A percentile compares a stretch with the other conserved stretches of the same genome.
Evolutionary conservation across 257 asterid species (phyloP).

Genomic region (Phtheirospermum japonicum): DNA sequence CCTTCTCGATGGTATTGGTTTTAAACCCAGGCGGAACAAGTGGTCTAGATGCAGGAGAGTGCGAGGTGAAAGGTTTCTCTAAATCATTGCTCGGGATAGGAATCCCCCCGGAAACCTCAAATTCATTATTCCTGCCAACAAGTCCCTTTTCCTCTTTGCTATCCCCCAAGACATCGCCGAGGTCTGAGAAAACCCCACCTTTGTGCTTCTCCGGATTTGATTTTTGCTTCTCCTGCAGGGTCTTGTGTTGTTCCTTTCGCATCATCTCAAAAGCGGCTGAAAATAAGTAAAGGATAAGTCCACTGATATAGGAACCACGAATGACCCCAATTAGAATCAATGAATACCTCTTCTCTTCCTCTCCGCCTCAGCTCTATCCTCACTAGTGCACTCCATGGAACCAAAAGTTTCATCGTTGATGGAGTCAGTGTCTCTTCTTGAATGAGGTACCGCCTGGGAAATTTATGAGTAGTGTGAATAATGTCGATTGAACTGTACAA

Average conservation of each 20-base stretch:
- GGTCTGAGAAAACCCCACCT: constrained; percentile 42
- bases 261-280: constrained; percentile 88
- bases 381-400: constrained; percentile 57
- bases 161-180: constrained; percentile 39
- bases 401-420: constrained; percentile 91
- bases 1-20: constrained; percentile 53
- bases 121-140: constrained; percentile 40
- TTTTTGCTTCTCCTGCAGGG: constrained; percentile 81
- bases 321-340: constrained; percentile 18
- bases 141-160: constrained; percentile 47
- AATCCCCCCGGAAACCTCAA: constrained; percentile 38
- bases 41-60: constrained; percentile 61
- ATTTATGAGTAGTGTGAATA: constrained; percentile 21
- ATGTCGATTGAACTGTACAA: constrained; percentile 19
- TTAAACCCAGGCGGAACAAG: constrained; percentile 90
- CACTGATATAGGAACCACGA: constrained; percentile 19
- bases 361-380: constrained; percentile 92
- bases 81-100: constrained; percentile 41
- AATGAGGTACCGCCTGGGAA: constrained; percentile 67
- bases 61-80: constrained; percentile 57
- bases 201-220: constrained; percentile 46
- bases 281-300: constrained; percentile 15
- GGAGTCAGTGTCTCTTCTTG: constrained; percentile 71
- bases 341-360: constrained; percentile 82
- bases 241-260: constrained; percentile 91